Conservation (phyloP, 495 filamentous ascomycete species). For the Polyplosphaeria fusca region DNA sequence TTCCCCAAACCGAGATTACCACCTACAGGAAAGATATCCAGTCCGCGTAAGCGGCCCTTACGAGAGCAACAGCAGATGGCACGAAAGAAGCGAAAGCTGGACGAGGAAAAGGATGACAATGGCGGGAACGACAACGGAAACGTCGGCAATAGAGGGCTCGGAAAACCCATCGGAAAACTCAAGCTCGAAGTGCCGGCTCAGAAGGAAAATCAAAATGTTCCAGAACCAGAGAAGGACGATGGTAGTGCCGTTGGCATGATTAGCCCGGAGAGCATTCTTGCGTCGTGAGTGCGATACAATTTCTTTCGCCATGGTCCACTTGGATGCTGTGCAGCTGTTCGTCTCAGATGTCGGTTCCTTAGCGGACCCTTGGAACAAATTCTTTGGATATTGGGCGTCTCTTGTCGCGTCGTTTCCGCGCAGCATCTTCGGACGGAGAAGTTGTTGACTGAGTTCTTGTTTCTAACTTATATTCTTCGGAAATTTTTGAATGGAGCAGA, state of each 20-base stretch:
- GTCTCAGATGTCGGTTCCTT: too few relatives aligned
- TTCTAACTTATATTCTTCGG: too few relatives aligned
- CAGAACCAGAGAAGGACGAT: slow-evolving; percentile 40
- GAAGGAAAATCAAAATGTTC: slow-evolving; percentile 28
- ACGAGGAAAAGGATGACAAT: slow-evolving; percentile 37
- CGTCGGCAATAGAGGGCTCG: slow-evolving; percentile 8
- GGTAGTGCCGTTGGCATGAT: slow-evolving; percentile 41
- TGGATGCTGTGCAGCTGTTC: too few relatives aligned
- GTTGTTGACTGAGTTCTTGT: too few relatives aligned
- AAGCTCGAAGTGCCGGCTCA: slow-evolving; percentile 39
- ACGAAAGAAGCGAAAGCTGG: slow-evolving; percentile 62
- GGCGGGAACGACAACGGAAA: slow-evolving; percentile 11
- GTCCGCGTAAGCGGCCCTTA: slow-evolving; percentile 81
- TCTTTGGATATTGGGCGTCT: too few relatives aligned
- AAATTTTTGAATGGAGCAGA: too few relatives aligned
- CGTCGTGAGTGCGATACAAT: slow-evolving; percentile 5
- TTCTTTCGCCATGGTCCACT: too few relatives aligned
- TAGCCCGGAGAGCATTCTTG: slow-evolving; percentile 41
- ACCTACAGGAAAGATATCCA: slow-evolving; percentile 90
- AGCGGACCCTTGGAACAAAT: too few relatives aligned
- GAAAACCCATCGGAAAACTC: slow-evolving; percentile 38
- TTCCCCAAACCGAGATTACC: slow-evolving; percentile 89
- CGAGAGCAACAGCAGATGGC: slow-evolving; percentile 68
- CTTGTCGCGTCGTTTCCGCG: too few relatives aligned
- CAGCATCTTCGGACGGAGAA: too few relatives aligned